phyloP scores from a whole-genome alignment of 148 eudicot species.

The Vaccinium corymbosum region DNA sequence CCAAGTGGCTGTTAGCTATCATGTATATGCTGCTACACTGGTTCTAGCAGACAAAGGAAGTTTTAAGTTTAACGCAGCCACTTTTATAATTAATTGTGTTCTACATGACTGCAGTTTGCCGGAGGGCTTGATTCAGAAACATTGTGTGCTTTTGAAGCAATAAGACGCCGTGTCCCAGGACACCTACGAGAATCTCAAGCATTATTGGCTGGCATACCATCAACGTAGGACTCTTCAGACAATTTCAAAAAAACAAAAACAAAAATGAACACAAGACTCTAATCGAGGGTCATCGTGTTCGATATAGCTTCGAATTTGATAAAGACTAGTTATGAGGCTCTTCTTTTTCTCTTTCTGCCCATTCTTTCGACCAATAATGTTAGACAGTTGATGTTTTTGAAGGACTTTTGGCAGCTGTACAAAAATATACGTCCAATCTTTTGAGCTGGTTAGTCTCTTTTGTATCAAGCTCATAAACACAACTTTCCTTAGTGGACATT shows the following conservation, averaged over 20 bases:
- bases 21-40: too few species aligned
- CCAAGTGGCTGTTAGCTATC: background rate
- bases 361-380: background rate
- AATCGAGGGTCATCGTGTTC: background rate
- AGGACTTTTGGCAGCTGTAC: slow-evolving; percentile 5
- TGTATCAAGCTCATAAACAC: background rate
- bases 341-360: background rate
- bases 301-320: background rate
- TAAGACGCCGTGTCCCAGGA: slow-evolving; percentile 22
- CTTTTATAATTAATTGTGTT: background rate
- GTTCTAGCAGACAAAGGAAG: background rate
- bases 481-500: background rate
- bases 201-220: slow-evolving; percentile 20
- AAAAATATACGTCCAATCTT: background rate
- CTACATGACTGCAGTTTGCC: slow-evolving; percentile 20
- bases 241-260: too few species aligned
- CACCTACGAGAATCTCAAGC: slow-evolving; percentile 20
- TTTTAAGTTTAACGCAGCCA: background rate
- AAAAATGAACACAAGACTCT: background rate
- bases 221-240: background rate
- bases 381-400: background rate
- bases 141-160: slow-evolving; percentile 28
- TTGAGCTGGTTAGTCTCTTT: background rate
- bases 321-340: background rate
- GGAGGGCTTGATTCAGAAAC: slow-evolving; percentile 34